Percentiles rank a stretch among this genome's conserved stretches.
These are phyloP conservation scores for Bremia lactucae DNA, from an alignment of 352 stramenopile species.

Conservation along the genomic window DNA sequence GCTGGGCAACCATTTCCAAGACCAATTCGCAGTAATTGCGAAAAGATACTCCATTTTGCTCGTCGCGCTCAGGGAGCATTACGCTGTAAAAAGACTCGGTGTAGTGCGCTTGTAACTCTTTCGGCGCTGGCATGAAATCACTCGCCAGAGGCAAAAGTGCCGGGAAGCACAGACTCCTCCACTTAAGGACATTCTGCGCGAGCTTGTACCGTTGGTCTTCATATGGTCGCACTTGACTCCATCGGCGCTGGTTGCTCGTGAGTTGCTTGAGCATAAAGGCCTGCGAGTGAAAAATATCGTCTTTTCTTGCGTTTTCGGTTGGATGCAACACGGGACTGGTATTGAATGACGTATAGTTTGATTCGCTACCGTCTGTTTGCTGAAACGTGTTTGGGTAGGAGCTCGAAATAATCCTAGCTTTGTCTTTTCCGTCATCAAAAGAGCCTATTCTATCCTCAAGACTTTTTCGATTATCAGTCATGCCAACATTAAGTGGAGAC, in stretches of 20 bases:
- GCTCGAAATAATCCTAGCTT: constrained; percentile 29
- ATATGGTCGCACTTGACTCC: constrained; percentile 88
- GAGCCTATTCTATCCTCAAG: constrained; percentile 27
- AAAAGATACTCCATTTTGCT: constrained; percentile 53
- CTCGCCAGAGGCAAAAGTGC: constrained; percentile 90
- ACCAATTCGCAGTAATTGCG: constrained; percentile 70
- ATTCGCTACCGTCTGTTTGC: constrained; percentile 27
- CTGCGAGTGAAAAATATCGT: constrained; percentile 67
- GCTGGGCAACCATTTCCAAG: constrained; percentile 78
- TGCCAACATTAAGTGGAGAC: constrained; percentile 31
- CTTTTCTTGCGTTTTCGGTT: constrained; percentile 34
- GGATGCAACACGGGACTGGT: constrained; percentile 46
- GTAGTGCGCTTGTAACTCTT: constrained; percentile 76
- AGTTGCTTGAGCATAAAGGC: constrained; percentile 70
- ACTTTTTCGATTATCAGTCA: constrained; percentile 20
- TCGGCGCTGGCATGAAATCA: constrained; percentile 75
- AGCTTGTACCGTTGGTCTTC: constrained; percentile 51
- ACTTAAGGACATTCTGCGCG: constrained; percentile 89
- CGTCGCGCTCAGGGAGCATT: constrained; percentile 59
- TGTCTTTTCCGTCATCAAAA: constrained; percentile 29
- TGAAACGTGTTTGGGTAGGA: constrained; percentile 59
- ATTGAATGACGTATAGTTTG: constrained; percentile 34
- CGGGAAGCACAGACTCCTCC: constrained; percentile 93
- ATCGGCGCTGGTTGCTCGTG: constrained; percentile 91
- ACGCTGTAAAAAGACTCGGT: constrained; percentile 82